Base-by-base conservation (phyloP, 2,329 filamentous ascomycete genomes). In the Trichoderma sp. region DNA sequence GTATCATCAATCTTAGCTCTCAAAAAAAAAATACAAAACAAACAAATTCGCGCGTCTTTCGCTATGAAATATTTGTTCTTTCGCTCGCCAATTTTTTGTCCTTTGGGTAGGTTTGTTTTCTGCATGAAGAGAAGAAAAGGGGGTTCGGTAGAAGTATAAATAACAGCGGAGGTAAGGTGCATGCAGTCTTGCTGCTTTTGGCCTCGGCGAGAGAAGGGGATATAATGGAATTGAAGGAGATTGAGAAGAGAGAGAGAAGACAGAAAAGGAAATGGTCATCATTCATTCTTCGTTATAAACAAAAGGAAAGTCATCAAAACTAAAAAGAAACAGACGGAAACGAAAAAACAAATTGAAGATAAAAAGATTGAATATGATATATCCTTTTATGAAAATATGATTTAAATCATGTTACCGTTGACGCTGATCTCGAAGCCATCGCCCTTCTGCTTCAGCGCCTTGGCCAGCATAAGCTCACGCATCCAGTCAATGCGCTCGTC, bases 401-500 rank as follows among this genome's bases (percentile, higher is more conserved):
- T 68, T 77, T 82, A 92, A 78, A 92, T 91, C 88, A 91, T 91
- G 81, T 90, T 91, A 58, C 93, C 93, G 78, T 95, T 95, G 74
- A 95, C 89, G 78, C 90, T 92, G 76, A 96, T 89, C 82, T 95
- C 92, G 76, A 92, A 95, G 20, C 93, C 93, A 76, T 94, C 91
- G 61, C 89, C 90, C 87, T 95, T 96, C 82, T 94, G 92, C 85
- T 91, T 93, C 79, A 94, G 84, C 20, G 93, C 93, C 84, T 96
- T 96, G 68, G 93, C 93, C 59, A 97, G 88, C 93, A 97, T 97
- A 73, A 97, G 84, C 86, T 97, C 93, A 69, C 93, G 87, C 93
- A 97, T 97, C 96, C 96, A 99, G 80, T 98, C 95, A 77, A 98
- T 98, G 73, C 95, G 88, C 79, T 98, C 93, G 78, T 98, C 93